A percentile compares a stretch with the other conserved stretches of the same genome.
Evolutionary conservation across 2,329 filamentous ascomycete genomes (phyloP).

Genomic region (Chalaropsis ovoidea): DNA sequence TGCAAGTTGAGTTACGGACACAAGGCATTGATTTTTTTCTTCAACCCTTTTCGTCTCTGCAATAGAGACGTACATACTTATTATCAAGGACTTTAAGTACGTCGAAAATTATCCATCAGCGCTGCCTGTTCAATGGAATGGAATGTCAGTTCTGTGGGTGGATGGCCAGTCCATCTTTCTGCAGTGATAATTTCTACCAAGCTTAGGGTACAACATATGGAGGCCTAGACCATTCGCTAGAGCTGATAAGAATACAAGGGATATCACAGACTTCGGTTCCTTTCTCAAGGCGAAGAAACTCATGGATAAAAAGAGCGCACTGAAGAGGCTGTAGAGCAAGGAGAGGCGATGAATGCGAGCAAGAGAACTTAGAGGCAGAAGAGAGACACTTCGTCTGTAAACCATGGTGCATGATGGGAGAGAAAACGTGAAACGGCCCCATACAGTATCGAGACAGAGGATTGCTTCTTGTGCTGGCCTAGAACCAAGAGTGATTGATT

Average conservation of each 20-base stretch:
- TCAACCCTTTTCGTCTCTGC: background rate
- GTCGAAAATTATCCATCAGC: background rate
- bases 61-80: background rate
- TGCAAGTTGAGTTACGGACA: too few species aligned
- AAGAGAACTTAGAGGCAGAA: background rate
- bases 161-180: background rate
- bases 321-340: background rate
- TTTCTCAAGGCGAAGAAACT: background rate
- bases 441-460: background rate
- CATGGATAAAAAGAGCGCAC: too few species aligned
- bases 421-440: background rate
- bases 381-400: background rate
- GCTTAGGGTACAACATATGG: background rate
- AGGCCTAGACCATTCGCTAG: constrained; percentile 1
- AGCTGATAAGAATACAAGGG: background rate
- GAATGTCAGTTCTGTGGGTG: too few species aligned
- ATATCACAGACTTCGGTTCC: background rate
- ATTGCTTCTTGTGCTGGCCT: background rate
- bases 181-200: too few species aligned
- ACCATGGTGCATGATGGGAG: background rate
- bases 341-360: background rate
- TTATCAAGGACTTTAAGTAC: background rate
- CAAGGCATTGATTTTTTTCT: too few species aligned
- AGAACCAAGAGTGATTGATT: background rate
- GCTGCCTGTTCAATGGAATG: background rate